These are phyloP conservation scores for Diphasiastrum complanatum DNA, from an alignment of 83 land plant species.

Conservation along the genomic window DNA sequence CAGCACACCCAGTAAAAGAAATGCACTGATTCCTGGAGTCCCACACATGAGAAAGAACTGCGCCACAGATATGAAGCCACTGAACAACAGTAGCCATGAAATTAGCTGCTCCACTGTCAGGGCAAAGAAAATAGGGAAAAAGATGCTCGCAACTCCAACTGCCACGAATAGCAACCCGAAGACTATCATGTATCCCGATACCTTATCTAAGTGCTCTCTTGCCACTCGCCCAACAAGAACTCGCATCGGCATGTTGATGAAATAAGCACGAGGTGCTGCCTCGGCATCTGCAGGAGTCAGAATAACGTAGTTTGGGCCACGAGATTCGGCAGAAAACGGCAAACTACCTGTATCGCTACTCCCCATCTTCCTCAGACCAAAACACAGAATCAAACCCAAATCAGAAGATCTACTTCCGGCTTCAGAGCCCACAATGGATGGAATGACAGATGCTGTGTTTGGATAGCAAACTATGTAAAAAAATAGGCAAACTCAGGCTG, in stretches of 20 bases:
- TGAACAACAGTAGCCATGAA: conserved; percentile 27
- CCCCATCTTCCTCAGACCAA: no score
- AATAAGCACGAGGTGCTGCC: conserved; percentile 17
- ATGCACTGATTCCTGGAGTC: conserved; percentile 34
- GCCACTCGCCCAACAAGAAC: conserved; percentile 22
- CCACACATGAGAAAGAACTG: conserved; percentile 35
- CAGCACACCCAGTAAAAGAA: conserved; percentile 29
- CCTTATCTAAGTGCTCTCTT: conserved; percentile 25
- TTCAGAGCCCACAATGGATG: no score
- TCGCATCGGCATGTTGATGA: conserved; percentile 28
- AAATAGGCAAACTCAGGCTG: no score
- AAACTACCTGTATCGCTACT: no score
- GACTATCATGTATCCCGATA: conserved; percentile 20
- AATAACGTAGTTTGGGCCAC: no score
- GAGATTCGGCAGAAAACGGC: no score
- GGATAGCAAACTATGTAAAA: no score
- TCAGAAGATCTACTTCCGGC: no score
- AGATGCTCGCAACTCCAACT: conserved; percentile 22
- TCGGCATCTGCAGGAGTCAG: conserved; percentile 6
- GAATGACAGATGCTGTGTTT: no score
- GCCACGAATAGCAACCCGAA: conserved; percentile 21
- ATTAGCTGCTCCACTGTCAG: conserved; percentile 26
- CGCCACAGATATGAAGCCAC: conserved; percentile 24
- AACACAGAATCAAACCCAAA: no score
- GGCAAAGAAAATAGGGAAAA: conserved; percentile 27